These are phyloP conservation scores for Arabidopsis thaliana DNA, from an alignment of 345 rosid species.

Conservation along the genomic window TAIR10.1 NC_003076.8:17123001-17123500, in stretches of 20 bases:
- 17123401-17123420: too few relatives aligned
- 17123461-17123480: too few relatives aligned
- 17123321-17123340: constrained; percentile 8
- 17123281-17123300: background rate
- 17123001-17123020: background rate
- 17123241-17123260: background rate
- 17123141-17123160: background rate
- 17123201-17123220: too few relatives aligned
- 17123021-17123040: background rate
- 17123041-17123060: background rate
- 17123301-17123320: background rate
- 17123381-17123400: background rate
- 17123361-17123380: background rate
- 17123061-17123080: background rate
- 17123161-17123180: background rate
- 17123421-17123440: too few relatives aligned
- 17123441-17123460: too few relatives aligned
- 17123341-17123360: background rate
- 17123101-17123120: background rate
- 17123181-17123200: too few relatives aligned
- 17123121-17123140: background rate
- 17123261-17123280: background rate
- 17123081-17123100: background rate
- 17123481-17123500: too few relatives aligned
- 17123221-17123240: too few relatives aligned